Conservation (phyloP, 108 stramenopile genomes). For the Ochromonas danica region DNA sequence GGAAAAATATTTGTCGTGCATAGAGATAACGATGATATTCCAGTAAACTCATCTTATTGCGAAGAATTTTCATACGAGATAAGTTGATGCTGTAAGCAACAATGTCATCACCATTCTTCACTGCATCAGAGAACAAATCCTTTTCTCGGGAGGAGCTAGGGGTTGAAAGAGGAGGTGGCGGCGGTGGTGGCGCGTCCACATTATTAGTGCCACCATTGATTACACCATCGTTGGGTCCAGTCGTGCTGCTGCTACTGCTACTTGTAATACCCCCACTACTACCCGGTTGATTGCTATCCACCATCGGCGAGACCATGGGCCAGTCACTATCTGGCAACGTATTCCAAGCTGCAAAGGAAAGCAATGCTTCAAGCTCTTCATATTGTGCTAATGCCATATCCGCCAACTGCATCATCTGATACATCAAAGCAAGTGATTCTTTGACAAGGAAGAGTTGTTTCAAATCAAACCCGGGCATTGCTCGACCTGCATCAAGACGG, state of each 20-base stretch:
- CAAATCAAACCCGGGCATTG: conserved; percentile 11
- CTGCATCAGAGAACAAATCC: neutral
- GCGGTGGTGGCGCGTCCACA: neutral
- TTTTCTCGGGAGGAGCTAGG: neutral
- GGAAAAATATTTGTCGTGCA: conserved; percentile 26
- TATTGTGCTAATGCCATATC: conserved; percentile 30
- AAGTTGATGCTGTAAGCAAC: conserved; percentile 22
- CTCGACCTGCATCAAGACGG: neutral
- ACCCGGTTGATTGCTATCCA: neutral
- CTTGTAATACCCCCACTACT: neutral
- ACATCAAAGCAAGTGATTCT: conserved; percentile 22
- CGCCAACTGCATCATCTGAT: conserved; percentile 21
- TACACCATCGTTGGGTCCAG: neutral
- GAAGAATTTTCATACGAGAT: conserved; percentile 19
- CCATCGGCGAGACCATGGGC: neutral
- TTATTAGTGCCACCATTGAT: neutral
- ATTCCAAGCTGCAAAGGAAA: neutral
- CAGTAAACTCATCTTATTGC: neutral
- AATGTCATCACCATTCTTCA: conserved; percentile 32
- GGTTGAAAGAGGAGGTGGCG: neutral
- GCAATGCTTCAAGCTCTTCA: conserved; percentile 25
- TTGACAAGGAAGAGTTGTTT: conserved; percentile 31
- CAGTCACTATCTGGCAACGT: neutral
- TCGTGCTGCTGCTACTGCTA: too few species aligned
- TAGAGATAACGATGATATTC: conserved; percentile 23